Conservation (phyloP, 164 flowering plant species). For the Tinospora cordifolia region DNA sequence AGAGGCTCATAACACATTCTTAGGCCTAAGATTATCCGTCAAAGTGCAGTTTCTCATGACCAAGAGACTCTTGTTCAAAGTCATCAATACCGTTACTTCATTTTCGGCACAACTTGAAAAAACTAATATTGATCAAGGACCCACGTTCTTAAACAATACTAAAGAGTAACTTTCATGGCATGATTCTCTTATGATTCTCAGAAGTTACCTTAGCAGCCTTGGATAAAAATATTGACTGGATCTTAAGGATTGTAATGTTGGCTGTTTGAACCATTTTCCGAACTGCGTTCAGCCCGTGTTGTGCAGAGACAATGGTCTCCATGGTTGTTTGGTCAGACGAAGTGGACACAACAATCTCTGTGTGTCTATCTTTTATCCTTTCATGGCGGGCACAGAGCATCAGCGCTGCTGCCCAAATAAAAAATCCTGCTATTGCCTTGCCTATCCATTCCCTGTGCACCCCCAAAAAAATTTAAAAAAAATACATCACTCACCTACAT, state of each 20-base stretch:
- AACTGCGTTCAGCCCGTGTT: constrained; percentile 44
- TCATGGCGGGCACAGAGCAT: constrained; percentile 41
- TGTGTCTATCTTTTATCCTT: constrained; percentile 18
- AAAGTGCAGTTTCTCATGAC: no score
- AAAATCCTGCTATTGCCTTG: constrained; percentile 42
- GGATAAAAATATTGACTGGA: constrained; percentile 44
- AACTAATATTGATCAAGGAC: neutral
- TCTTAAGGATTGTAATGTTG: constrained; percentile 56
- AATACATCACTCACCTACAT: neutral
- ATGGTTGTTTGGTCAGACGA: constrained; percentile 59
- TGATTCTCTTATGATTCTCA: no score
- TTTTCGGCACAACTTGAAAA: neutral
- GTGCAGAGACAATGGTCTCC: constrained; percentile 79
- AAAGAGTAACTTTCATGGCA: no score
- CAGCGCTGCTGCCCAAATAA: constrained; percentile 38
- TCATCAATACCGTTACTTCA: no score
- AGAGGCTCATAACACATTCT: no score
- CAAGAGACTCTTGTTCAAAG: no score
- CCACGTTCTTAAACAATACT: no score
- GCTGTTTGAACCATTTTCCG: constrained; percentile 41
- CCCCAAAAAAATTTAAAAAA: neutral
- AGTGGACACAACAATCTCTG: constrained; percentile 45
- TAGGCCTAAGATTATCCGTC: no score
- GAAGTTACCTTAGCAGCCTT: constrained; percentile 54
- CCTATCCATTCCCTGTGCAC: constrained; percentile 74